Evolutionary conservation across 1,284 basidiomycete genomes (phyloP), one percentile per base, ranked within the genome.

Genomic region (Ganoderma sinense): DNA sequence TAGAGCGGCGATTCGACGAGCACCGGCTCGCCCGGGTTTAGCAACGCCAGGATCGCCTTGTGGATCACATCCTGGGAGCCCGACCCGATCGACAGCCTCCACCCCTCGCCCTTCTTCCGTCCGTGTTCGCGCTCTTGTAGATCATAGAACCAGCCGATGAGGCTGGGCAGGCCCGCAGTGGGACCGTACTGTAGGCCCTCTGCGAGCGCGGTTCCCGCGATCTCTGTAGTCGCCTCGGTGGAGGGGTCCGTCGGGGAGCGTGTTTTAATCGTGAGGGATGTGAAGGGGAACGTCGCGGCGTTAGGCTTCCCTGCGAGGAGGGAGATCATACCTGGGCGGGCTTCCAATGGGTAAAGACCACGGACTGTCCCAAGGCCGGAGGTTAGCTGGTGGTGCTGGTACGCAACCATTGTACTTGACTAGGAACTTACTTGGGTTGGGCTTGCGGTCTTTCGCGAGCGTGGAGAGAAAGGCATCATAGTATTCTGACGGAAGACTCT

Each of bases 281-380:
- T 90, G 80, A 99, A 93, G 0, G 97, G 97, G 83, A 98, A 99
- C 20, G 95, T 94, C 4, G 86, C 83, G n/a, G 92, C 88, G 78
- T 97, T 97, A 33, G 97, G 97, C 82, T 94, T 94, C 56, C 93
- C 93, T 0, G 91, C 91, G n/a, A 96, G 88, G 69, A 98, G 86
- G 20, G 95, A 97, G 67, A 98, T 92, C 72, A 97, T 82, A 4
- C 94, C 94, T 0, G 95, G 95, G 1, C 82, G 86, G 26, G 83
- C 82, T 81, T 98, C 97, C 58, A 96, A 85, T 0, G 91, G 94
- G 75, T 92, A 88, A 40, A 98, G 87, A 20, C 76, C 75, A n/a
- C 81, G 79, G 60, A 83, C 82, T 83, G n/a, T n/a, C n/a, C n/a
- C n/a, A n/a, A n/a, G n/a, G n/a, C n/a, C n/a, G 4, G 20, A 20